Evolutionary conservation across 257 asterid genomes (phyloP), one percentile per base, ranked within the genome.

Genomic region (Paraleonurus japonicus): DNA sequence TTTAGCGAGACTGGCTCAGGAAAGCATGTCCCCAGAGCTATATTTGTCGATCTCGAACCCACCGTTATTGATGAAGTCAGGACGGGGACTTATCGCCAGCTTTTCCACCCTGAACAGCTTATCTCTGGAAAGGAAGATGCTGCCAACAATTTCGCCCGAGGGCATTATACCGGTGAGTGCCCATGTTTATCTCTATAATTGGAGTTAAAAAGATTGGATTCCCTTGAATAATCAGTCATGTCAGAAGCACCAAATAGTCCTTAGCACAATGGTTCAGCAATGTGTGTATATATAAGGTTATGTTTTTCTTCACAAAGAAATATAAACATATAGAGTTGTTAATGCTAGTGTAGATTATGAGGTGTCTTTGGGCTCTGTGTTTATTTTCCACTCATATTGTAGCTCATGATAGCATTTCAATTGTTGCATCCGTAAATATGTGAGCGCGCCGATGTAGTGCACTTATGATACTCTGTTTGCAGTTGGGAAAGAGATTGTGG

Each of bases 401-500:
- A 39, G 66, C 4, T 4, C 54, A 43, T 47, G 54, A 59, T 53
- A 39, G 55, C 23, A 13, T 24, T 11, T 45, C 27, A 51, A 37
- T 60, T 60, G 69, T 68, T 69, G 57, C 59, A 54, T 63, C 30
- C 69, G 53, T n/a, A 26, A 57, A 15, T 30, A 8, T 30, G 15
- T 45, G 13, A 30, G 27, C 24, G 20, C 27, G 67, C 63, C 33
- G 30, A 45, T 68, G 55, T 45, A 55, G 22, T 24, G 63, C 9
- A 17, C 20, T 33, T 37, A 24, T 48, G 69, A 30, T 55, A 30
- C 65, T 53, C 70, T 64, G 4, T 67, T 41, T 77, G 69, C 81
- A 82, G 86, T 82, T 50, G 86, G 86, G 66, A 82, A 82, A 67
- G 98, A 88, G 85, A 88, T 92, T 64, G 93, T 92, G 15, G 98